Evolutionary conservation across 495 filamentous ascomycete genomes (phyloP), one percentile per base, ranked within the genome.

Genomic region (Xylaria nigripes): DNA sequence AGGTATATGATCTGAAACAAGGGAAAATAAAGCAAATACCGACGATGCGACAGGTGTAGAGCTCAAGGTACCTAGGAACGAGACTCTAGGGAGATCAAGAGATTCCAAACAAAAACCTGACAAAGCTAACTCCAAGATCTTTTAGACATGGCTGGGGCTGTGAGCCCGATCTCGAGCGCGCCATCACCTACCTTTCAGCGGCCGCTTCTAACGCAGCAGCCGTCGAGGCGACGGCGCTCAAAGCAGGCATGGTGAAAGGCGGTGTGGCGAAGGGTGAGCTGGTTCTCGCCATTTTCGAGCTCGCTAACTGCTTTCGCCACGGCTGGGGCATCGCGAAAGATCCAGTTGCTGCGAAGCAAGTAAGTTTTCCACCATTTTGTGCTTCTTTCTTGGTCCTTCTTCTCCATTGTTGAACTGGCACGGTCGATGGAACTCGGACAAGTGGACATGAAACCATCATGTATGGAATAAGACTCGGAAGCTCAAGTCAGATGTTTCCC

Each of bases 211-310:
- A 95, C 70, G 87, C 89, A 24, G 93, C 92, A 21, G 78, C 80
- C 22, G 78, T 97, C 48, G 94, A 98, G 70, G 77, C 85, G 12
- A 75, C 86, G 54, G 93, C 93, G 9, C 80, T 97, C 21, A 71
- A 81, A 53, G 85, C 91, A 15, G 90, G 92, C 5, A 78, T 90
- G 68, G 93, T 90, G 73, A 94, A 92, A 68, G 93, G 93, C 41
- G 93, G 94, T 49, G 82, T 86, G 29, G 93, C 92, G 32, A 99
- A 99, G 71, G 92, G 93, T 40, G 94, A 99, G 72, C 81, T 99
- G 48, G 86, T 96, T n/a, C 84, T 97, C 27, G 93, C 93, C 13
- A 96, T 99, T 51, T 97, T 90, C 67, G 93, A 99, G 69, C 66
- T 89, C 64, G 93, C 87, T 25, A 96, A 97, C 71, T 95, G 87